Conservation (phyloP, 192 early-diverging fungal genomes). For the Funneliformis geosporum region DNA sequence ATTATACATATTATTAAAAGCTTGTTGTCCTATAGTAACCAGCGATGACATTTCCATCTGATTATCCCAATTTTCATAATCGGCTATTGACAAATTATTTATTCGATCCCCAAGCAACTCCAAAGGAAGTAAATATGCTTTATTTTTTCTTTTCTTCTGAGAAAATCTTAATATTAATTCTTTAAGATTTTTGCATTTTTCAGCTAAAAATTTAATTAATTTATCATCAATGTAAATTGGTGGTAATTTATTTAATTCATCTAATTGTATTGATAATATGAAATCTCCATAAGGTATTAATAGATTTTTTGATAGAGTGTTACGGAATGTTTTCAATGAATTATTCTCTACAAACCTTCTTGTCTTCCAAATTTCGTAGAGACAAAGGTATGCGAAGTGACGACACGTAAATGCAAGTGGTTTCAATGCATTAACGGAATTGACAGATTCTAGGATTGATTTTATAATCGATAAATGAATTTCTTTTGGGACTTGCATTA, state of each 20-base stretch:
- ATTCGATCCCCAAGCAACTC: conserved; percentile 24
- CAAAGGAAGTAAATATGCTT: not conserved
- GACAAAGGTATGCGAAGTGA: not conserved
- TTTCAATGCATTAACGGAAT: not conserved
- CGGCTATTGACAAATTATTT: not conserved
- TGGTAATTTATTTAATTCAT: conserved; percentile 10
- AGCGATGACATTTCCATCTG: too few relatives aligned
- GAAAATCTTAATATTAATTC: conserved; percentile 5
- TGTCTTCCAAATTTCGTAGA: conserved; percentile 6
- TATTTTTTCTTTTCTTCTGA: not conserved
- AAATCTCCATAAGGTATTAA: conserved; percentile 24
- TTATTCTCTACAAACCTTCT: not conserved
- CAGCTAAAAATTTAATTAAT: conserved; percentile 20
- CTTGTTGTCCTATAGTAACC: too few relatives aligned
- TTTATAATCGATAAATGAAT: too few relatives aligned
- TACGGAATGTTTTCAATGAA: not conserved
- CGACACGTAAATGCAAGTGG: conserved; percentile 3
- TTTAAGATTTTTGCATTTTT: conserved; percentile 22
- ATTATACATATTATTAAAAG: too few relatives aligned
- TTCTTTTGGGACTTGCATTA: too few relatives aligned
- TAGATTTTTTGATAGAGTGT: not conserved
- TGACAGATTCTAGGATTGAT: not conserved
- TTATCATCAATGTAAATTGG: conserved; percentile 13
- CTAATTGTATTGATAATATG: conserved; percentile 6
- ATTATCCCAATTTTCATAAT: conserved; percentile 11